A percentile compares a stretch with the other conserved stretches of the same genome.
Evolutionary conservation across 1,284 basidiomycete genomes (phyloP).

Genomic region (Takashimella tepidaria): DNA sequence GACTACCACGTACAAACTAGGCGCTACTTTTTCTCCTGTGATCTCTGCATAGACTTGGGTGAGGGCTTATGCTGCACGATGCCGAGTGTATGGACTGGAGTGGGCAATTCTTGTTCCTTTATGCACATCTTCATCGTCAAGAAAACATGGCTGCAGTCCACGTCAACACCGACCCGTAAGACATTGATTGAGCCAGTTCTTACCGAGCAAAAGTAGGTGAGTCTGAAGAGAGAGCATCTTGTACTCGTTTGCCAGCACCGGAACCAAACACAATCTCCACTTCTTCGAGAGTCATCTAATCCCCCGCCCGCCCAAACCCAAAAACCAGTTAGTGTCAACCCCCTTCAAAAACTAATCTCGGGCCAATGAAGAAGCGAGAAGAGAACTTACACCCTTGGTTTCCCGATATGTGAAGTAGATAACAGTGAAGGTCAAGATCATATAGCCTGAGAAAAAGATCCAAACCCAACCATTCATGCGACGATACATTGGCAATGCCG

Average conservation of each 20-base stretch:
- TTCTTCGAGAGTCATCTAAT: conserved; percentile 26
- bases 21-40: too few species aligned
- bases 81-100: too few species aligned
- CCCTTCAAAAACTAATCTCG: not conserved
- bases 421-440: conserved; percentile 18
- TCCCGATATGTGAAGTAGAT: conserved; percentile 27
- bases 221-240: conserved; percentile 4
- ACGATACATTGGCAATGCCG: conserved; percentile 27
- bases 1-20: too few species aligned
- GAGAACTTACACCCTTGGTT: conserved; percentile 23
- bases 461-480: conserved; percentile 26
- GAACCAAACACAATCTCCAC: conserved; percentile 25
- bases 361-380: not conserved
- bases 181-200: too few species aligned
- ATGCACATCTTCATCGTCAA: too few species aligned
- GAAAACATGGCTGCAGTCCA: too few species aligned
- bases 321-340: too few species aligned
- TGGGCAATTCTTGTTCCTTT: too few species aligned
- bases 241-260: conserved; percentile 18
- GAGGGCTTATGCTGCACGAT: too few species aligned
- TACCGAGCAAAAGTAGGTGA: not conserved
- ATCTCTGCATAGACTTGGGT: too few species aligned
- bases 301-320: not conserved
- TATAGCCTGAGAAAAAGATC: conserved; percentile 27
- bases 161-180: too few species aligned